Conservation (phyloP, 306 rosid genomes). For the Vicia faba region DNA sequence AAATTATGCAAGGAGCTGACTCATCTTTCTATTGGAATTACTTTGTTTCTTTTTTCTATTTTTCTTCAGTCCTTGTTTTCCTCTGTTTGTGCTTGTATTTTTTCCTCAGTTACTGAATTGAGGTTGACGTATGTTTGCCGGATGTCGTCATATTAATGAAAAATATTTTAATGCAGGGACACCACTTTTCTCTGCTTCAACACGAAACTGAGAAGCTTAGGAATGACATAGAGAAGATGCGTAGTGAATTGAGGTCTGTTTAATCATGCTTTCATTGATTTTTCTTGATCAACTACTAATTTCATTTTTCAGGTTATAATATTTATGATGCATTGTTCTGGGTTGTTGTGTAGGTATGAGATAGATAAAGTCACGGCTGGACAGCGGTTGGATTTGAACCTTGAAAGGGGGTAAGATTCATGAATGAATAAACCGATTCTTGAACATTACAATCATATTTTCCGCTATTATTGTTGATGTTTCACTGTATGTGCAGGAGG, state of each 20-base stretch:
- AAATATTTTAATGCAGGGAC: constrained; percentile 61
- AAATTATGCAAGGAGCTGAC: neutral
- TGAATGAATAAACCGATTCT: constrained; percentile 8
- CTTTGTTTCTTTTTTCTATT: constrained; percentile 3
- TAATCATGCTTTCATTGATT: neutral
- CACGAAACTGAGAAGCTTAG: constrained; percentile 90
- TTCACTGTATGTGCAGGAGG: constrained; percentile 58
- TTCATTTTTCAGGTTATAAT: constrained; percentile 21
- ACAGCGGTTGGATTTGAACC: constrained; percentile 94
- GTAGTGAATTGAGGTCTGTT: constrained; percentile 68
- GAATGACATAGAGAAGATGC: constrained; percentile 94
- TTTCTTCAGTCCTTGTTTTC: neutral
- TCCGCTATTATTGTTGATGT: neutral
- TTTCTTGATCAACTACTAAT: constrained; percentile 12
- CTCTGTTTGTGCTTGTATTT: neutral
- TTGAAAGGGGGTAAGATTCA: constrained; percentile 79
- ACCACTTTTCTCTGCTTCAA: constrained; percentile 86
- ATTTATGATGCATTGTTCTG: constrained; percentile 32
- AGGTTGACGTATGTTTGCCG: constrained; percentile 21
- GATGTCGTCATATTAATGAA: constrained; percentile 25
- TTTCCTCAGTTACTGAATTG: neutral
- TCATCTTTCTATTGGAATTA: neutral
- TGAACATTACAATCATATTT: neutral
- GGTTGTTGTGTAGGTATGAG: constrained; percentile 69
- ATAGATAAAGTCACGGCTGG: constrained; percentile 95